These are phyloP conservation scores for Colletotrichum eremochloae DNA, from an alignment of 2,329 filamentous ascomycete species.

Conservation along the genomic window DNA sequence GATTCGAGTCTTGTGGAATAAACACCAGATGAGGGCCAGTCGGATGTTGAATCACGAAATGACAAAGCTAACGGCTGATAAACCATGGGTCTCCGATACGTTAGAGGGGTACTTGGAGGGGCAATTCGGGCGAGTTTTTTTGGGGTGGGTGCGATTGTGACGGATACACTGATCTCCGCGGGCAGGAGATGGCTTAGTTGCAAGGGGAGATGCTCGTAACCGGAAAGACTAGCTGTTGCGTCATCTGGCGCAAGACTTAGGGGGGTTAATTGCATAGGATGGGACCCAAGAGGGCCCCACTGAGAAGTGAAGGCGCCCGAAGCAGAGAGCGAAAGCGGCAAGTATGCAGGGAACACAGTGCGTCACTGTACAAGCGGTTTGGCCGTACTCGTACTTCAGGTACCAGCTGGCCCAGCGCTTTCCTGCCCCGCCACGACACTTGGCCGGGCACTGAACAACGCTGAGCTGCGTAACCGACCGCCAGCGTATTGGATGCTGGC, in stretches of 20 bases:
- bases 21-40: conserved; percentile 13
- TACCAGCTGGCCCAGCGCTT: conserved; percentile 28
- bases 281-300: conserved; percentile 9
- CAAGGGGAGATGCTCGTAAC: neutral
- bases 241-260: conserved; percentile 34
- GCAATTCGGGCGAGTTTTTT: conserved; percentile 40
- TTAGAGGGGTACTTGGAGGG: conserved; percentile 38
- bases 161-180: conserved; percentile 19
- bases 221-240: conserved; percentile 19
- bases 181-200: conserved; percentile 6
- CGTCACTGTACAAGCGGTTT: conserved; percentile 3
- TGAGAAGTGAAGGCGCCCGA: neutral
- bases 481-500: conserved; percentile 37
- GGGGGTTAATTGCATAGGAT: conserved; percentile 17
- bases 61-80: conserved; percentile 35
- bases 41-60: conserved; percentile 36
- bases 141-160: conserved; percentile 7
- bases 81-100: conserved; percentile 41
- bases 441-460: conserved; percentile 30
- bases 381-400: conserved; percentile 25
- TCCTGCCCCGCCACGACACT: conserved; percentile 40
- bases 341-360: conserved; percentile 24
- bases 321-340: conserved; percentile 38
- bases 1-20: conserved; percentile 15
- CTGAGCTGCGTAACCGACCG: conserved; percentile 35